These are phyloP conservation scores for Vishniacozyma victoriae DNA, from an alignment of 768 basidiomycete species.

Conservation along the genomic window DNA sequence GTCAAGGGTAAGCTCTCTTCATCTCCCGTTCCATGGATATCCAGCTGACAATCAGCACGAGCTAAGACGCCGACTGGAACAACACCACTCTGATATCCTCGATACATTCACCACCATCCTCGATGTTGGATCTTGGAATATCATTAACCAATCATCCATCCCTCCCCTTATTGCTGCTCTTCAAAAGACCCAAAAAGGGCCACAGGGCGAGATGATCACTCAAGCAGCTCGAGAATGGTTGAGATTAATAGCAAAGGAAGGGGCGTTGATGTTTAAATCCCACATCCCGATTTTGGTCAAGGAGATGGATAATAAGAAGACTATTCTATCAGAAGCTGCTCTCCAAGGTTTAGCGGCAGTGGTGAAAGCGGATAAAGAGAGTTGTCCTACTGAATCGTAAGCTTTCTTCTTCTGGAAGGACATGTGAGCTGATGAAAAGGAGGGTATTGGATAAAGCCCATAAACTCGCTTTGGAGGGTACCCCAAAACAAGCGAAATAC, in stretches of 20 bases:
- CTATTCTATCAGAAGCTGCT: constrained; percentile 59
- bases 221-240: constrained; percentile 30
- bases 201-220: constrained; percentile 6
- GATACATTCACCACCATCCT: constrained; percentile 67
- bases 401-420: constrained; percentile 36
- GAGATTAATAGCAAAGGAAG: constrained; percentile 63
- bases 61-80: constrained; percentile 68
- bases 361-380: constrained; percentile 56
- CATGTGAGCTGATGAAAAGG: background rate
- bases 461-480: constrained; percentile 58
- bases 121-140: constrained; percentile 62
- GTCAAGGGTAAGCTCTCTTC: constrained; percentile 54
- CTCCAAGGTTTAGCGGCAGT: constrained; percentile 72
- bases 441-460: constrained; percentile 56
- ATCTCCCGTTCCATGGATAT: background rate
- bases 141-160: constrained; percentile 79
- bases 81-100: constrained; percentile 57
- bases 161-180: constrained; percentile 68
- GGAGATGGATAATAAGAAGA: constrained; percentile 59
- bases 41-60: constrained; percentile 56
- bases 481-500: constrained; percentile 72
- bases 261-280: constrained; percentile 63
- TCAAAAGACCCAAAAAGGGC: constrained; percentile 28
- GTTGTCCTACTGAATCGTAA: constrained; percentile 63
- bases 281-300: constrained; percentile 73